A percentile compares a stretch with the other conserved stretches of the same genome.
phyloP scores from a whole-genome alignment of 176 grass and related monocot genomes.

The Triticum dicoccoides region DNA sequence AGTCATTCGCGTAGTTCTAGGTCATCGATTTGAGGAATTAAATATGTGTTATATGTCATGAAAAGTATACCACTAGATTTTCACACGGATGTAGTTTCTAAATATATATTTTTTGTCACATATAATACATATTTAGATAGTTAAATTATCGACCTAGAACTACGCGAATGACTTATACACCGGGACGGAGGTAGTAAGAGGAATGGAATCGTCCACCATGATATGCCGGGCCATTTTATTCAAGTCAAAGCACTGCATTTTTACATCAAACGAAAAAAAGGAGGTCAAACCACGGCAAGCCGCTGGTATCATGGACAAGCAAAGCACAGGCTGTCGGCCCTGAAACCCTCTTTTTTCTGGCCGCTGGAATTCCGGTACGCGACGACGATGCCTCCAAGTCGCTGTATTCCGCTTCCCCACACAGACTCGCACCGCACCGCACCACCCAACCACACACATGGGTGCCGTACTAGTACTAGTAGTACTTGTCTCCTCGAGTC shows the following conservation, averaged over 20 bases:
- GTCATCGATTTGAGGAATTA: too few relatives aligned
- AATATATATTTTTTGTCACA: too few relatives aligned
- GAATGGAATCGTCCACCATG: not conserved
- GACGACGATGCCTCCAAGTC: not conserved
- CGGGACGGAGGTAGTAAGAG: not conserved
- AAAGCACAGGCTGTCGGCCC: slow-evolving; percentile 15
- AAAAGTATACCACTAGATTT: too few relatives aligned
- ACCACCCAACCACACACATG: not conserved
- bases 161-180: too few relatives aligned
- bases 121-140: too few relatives aligned
- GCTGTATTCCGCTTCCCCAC: not conserved
- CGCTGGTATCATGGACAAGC: not conserved
- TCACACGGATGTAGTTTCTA: too few relatives aligned
- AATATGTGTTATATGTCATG: too few relatives aligned
- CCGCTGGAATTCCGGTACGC: not conserved
- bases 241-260: not conserved
- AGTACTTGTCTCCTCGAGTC: not conserved
- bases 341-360: not conserved
- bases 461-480: not conserved
- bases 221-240: not conserved
- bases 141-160: too few relatives aligned
- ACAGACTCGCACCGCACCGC: not conserved
- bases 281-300: not conserved
- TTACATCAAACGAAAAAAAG: too few relatives aligned
- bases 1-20: too few relatives aligned